Conservation (phyloP, 306 rosid species). For the Lagenaria siceraria region DNA sequence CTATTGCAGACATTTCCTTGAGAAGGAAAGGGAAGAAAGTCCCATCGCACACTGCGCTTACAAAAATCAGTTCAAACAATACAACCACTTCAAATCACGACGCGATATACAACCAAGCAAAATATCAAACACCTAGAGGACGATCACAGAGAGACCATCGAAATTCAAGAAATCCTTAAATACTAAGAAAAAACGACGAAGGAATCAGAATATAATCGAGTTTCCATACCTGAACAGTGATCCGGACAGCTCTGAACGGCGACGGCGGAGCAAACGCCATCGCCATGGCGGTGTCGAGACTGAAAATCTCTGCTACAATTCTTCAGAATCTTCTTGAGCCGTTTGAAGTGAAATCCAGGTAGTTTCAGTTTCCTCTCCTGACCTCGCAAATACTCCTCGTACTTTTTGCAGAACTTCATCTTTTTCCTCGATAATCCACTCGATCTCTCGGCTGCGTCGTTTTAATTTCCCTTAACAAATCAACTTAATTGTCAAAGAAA, state of each 20-base stretch:
- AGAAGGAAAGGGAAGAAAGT: constrained; percentile 87
- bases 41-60: constrained; percentile 71
- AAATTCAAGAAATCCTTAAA: not conserved
- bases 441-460: not conserved
- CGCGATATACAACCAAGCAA: not conserved
- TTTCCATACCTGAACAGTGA: constrained; percentile 46
- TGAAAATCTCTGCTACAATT: constrained; percentile 40
- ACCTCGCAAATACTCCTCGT: constrained; percentile 68
- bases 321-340: constrained; percentile 79
- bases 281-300: constrained; percentile 16
- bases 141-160: not conserved
- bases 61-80: not conserved
- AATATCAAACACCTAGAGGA: not conserved
- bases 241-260: constrained; percentile 24
- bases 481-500: not conserved
- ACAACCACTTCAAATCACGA: not conserved
- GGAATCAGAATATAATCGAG: not conserved
- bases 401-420: constrained; percentile 94
- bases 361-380: constrained; percentile 59
- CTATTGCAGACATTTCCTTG: constrained; percentile 69
- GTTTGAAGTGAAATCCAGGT: constrained; percentile 77
- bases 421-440: constrained; percentile 18
- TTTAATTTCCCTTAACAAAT: not conserved
- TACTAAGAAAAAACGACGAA: not conserved
- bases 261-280: not conserved